Percentiles rank a stretch among this genome's conserved stretches.
These are phyloP conservation scores for Paecilomyces fulvus DNA, from an alignment of 2,329 filamentous ascomycete species.

Conservation along the genomic window DNA sequence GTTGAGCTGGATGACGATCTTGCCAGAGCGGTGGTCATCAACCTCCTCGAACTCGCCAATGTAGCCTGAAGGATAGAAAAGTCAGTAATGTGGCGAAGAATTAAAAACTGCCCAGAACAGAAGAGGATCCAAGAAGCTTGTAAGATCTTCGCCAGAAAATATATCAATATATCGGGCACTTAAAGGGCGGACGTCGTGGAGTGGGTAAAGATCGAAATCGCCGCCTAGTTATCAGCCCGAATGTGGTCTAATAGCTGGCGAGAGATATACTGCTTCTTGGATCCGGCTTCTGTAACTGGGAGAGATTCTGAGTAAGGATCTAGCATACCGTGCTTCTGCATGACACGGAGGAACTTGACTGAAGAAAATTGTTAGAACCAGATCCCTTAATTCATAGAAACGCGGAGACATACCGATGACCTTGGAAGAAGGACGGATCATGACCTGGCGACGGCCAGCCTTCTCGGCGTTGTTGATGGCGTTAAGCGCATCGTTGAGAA, in stretches of 20 bases:
- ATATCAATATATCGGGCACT: constrained; percentile 92
- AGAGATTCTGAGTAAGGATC: constrained; percentile 1
- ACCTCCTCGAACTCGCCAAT: constrained; percentile 99
- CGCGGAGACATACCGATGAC: constrained; percentile 58
- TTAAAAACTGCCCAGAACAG: constrained; percentile 86
- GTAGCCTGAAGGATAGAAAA: constrained; percentile 59
- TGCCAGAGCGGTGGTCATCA: constrained; percentile 98
- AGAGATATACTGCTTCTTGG: background rate
- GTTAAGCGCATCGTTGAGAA: constrained; percentile 98
- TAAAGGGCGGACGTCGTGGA: constrained; percentile 98
- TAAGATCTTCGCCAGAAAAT: constrained; percentile 72
- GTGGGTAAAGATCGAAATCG: constrained; percentile 59
- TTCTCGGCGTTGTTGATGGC: constrained; percentile 99
- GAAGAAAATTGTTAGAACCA: background rate
- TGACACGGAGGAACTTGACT: constrained; percentile 95
- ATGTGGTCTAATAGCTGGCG: constrained; percentile 25
- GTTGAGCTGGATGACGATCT: constrained; percentile 99
- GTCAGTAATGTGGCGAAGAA: constrained; percentile 77
- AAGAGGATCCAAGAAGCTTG: constrained; percentile 69
- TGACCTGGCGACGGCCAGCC: constrained; percentile 96
- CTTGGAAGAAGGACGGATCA: constrained; percentile 98
- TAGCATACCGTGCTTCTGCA: constrained; percentile 97
- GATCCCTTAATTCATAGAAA: background rate
- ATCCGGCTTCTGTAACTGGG: constrained; percentile 3
- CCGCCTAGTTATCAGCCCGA: constrained; percentile 99